Evolutionary conservation across 257 asterid genomes (phyloP), one percentile per base, ranked within the genome.

Genomic region (Ajuga chamaepitys): DNA sequence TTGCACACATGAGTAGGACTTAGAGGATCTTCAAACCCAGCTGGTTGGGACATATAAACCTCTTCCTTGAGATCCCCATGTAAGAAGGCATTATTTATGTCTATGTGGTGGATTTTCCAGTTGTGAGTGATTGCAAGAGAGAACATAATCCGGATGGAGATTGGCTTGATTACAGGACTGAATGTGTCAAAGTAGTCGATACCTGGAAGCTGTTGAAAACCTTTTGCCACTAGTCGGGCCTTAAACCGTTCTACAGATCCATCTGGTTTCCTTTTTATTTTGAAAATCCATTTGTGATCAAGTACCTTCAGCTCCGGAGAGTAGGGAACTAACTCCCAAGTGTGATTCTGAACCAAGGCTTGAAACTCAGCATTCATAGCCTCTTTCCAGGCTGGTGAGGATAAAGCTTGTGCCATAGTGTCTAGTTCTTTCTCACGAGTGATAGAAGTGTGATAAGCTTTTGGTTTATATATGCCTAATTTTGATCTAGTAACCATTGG

Each of bases 1-100:
- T 2, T 54, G 13, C 60, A 54, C 0, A 54, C 41, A n/a, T 54
- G 24, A n/a, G 0, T 0, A 5, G 40, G 42, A 0, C 0, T 0
- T 0, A 0, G 0, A 3, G 9, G 0, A 7, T 16, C 16, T 4
- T 2, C 8, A 9, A n/a, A 56, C 0, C 45, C 46, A 2, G 34
- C 2, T 1, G 46, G 62, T 9, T 56, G 62, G 0, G 0, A 0
- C 12, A 32, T 16, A 9, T 2, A 32, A 0, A 56, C 26, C 0
- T 13, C 14, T 0, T 56, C 28, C 0, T 0, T 3, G 0, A 56
- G 16, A 0, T 56, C 26, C 0, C 46, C 26, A 6, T 56, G 16
- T 1, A 56, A 9, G 5, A 56, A 56, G 0, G 46, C 46, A 32
- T 56, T 56, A 4, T 56, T 56, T 0, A 56, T 17, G 9, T 56